Conservation (phyloP, 2,329 filamentous ascomycete species). For the Aspergillus brasiliensis region DNA sequence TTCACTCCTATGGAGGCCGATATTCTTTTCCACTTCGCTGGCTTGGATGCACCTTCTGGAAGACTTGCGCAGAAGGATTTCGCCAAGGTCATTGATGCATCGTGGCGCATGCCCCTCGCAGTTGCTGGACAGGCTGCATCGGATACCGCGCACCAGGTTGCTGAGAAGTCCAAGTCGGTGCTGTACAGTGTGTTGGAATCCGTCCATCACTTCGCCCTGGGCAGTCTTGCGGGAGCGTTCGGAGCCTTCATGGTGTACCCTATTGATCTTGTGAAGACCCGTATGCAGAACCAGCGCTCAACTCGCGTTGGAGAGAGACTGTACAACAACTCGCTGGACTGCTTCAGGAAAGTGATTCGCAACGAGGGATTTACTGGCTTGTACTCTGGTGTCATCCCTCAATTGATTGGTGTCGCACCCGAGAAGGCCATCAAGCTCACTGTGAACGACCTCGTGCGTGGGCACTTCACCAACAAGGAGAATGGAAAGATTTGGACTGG, state of each 20-base stretch:
- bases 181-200: conserved; percentile 72
- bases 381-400: conserved; percentile 92
- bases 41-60: conserved; percentile 85
- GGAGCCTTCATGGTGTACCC: conserved; percentile 99
- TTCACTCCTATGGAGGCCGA: conserved; percentile 99
- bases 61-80: conserved; percentile 82
- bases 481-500: conserved; percentile 70
- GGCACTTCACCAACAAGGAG: conserved; percentile 71
- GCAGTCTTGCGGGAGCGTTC: conserved; percentile 89
- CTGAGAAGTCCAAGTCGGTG: conserved; percentile 58
- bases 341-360: conserved; percentile 85
- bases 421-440: conserved; percentile 99
- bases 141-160: conserved; percentile 54
- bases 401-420: conserved; percentile 95
- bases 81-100: conserved; percentile 89
- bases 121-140: conserved; percentile 53
- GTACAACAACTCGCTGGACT: conserved; percentile 98
- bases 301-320: conserved; percentile 79
- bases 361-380: conserved; percentile 89
- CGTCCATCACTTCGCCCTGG: conserved; percentile 85
- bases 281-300: conserved; percentile 94
- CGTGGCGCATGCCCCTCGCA: conserved; percentile 72
- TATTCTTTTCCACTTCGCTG: conserved; percentile 97
- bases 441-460: conserved; percentile 90
- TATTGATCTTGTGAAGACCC: conserved; percentile 97